phyloP scores from a whole-genome alignment of 805 yeast species.

The Candida fluviatilis region DNA sequence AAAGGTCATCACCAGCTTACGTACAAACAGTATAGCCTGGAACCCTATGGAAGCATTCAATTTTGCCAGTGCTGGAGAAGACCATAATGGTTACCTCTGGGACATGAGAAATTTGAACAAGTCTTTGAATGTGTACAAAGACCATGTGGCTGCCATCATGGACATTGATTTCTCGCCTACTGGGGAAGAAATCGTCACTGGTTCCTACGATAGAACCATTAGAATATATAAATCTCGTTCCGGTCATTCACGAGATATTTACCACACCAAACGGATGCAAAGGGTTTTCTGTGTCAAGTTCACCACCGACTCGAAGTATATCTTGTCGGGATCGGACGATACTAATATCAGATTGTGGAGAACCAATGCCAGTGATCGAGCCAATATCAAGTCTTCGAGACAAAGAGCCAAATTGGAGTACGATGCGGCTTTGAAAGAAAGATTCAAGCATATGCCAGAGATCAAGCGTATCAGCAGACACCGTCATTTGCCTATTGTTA shows the following conservation, averaged over 20 bases:
- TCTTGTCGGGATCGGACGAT: conserved; percentile 91
- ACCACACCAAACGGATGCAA: conserved; percentile 98
- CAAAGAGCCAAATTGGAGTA: conserved; percentile 84
- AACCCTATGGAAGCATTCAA: conserved; percentile 97
- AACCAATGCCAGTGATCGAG: conserved; percentile 77
- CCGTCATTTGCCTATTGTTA: conserved; percentile 82
- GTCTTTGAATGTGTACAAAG: conserved; percentile 83
- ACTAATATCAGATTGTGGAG: conserved; percentile 96
- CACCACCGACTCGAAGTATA: conserved; percentile 85
- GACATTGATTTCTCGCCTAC: conserved; percentile 95
- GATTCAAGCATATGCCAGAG: conserved; percentile 96
- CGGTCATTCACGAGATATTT: conserved; percentile 93
- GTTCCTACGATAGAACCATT: conserved; percentile 90
- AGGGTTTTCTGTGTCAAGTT: conserved; percentile 79
- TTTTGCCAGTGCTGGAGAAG: conserved; percentile 90
- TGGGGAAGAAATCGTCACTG: conserved; percentile 93
- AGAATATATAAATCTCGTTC: conserved; percentile 70
- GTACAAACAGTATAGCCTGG: conserved; percentile 88
- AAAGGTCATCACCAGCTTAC: conserved; percentile 75
- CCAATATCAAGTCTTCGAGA: conserved; percentile 74
- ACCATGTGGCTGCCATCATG: conserved; percentile 93
- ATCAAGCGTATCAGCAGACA: conserved; percentile 85
- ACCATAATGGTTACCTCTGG: conserved; percentile 90
- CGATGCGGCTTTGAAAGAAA: conserved; percentile 85
- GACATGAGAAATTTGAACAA: conserved; percentile 91